Evolutionary conservation across 345 rosid species (phyloP), one percentile per base, ranked within the genome.

Genomic region (Abelmoschus esculentus): DNA sequence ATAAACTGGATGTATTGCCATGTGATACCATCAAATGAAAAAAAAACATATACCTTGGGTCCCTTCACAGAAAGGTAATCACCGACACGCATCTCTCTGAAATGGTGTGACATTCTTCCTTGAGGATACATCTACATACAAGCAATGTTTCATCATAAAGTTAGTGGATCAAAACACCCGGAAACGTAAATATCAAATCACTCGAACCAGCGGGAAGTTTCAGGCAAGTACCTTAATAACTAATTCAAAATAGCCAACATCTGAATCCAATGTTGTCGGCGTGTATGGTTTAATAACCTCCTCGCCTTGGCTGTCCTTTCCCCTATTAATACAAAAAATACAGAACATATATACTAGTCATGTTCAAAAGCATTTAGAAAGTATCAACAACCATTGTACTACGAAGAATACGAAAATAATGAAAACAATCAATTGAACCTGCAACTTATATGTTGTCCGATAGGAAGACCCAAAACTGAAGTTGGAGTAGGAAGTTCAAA

Each of bases 81-180:
- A 72, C 93, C 97, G 64, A 87, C 93, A 34, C 75, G 79, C 90
- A 95, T 81, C 88, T 95, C 96, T 9, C 98, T 85, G 78, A 95
- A 95, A 84, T 95, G 99, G 79, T 91, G 96, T 64, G 99, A 95
- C 98, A 95, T 95, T 79, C 96, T 83, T 81, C 99, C 99, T 87
- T 88, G 96, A 6, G 99, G 93, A 73, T 95, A 95, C 99, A 95
- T 95, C 99, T 95, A 74, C 13, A 67, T 55, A 19, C 44, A 68
- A 58, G 29, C 12, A 70, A 72, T 62, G 56, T 61, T 26, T 53
- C 77, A 22, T 58, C 31, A 28, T 42, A 42, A 28, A 67, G 18
- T 34, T 42, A 46, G 36, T 26, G 13, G 18, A 22, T 28, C 6
- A 22, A 4, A 46, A 14, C 56, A 14, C 56, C 34, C 22, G 14